A percentile compares a stretch with the other conserved stretches of the same genome.
These are phyloP conservation scores for Fusarium newnesense DNA, from an alignment of 2,329 filamentous ascomycete genomes.

Conservation along the genomic window DNA sequence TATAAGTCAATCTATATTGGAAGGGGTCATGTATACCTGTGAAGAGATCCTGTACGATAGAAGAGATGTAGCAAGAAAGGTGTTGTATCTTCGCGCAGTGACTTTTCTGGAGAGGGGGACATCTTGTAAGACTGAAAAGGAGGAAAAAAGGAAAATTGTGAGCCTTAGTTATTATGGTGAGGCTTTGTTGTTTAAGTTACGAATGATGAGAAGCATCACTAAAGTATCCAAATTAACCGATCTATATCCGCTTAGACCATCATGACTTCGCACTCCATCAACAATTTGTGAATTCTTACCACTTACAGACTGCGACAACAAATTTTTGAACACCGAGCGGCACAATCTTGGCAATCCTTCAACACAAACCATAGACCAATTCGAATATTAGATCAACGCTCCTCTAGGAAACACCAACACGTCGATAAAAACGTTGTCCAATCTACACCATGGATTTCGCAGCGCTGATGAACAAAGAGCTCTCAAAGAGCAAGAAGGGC, in stretches of 20 bases:
- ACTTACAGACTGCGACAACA: slow-evolving; percentile 25
- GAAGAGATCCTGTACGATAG: slow-evolving; percentile 79
- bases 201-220: slow-evolving; percentile 10
- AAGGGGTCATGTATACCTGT: slow-evolving; percentile 62
- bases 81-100: slow-evolving; percentile 76
- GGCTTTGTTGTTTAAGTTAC: neutral
- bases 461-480: slow-evolving; percentile 90
- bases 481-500: slow-evolving; percentile 78
- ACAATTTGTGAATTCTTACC: neutral
- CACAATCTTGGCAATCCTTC: neutral
- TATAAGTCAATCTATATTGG: neutral
- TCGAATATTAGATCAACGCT: neutral
- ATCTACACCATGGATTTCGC: slow-evolving; percentile 86
- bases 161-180: neutral
- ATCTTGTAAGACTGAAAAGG: neutral
- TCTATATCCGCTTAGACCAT: slow-evolving; percentile 40
- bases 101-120: slow-evolving; percentile 32
- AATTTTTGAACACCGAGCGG: neutral
- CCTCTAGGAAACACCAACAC: neutral
- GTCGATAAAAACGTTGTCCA: neutral
- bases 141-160: neutral
- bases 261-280: slow-evolving; percentile 7
- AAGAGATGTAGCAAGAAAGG: slow-evolving; percentile 90
- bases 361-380: neutral
- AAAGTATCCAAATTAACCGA: slow-evolving; percentile 31